A percentile compares a stretch with the other conserved stretches of the same genome.
phyloP scores from a whole-genome alignment of 202 grass and related monocot species.

The Schoenoplectus tabernaemontani region DNA sequence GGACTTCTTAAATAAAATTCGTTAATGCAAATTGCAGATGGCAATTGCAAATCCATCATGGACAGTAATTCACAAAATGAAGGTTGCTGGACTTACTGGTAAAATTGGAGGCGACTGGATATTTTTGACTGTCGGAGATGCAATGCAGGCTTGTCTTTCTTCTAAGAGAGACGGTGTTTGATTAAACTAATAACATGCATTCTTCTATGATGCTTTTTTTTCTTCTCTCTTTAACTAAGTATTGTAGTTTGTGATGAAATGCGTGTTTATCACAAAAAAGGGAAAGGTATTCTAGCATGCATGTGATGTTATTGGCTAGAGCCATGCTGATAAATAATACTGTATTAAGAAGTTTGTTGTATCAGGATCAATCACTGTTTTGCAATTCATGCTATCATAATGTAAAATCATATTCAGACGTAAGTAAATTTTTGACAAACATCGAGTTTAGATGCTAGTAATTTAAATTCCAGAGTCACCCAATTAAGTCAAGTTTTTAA shows the following conservation, averaged over 20 bases:
- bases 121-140: conserved; percentile 79
- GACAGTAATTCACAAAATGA: conserved; percentile 84
- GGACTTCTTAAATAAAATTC: background rate
- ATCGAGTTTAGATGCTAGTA: background rate
- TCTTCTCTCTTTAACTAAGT: background rate
- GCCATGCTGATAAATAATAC: background rate
- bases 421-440: too few species aligned
- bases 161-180: conserved; percentile 34
- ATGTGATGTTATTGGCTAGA: background rate
- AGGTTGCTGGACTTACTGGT: conserved; percentile 42
- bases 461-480: background rate
- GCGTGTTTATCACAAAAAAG: background rate
- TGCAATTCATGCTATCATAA: background rate
- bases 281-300: background rate
- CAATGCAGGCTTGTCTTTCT: conserved; percentile 48
- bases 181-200: background rate
- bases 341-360: background rate
- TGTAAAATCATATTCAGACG: background rate
- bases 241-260: background rate
- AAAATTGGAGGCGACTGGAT: conserved; percentile 58
- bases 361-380: background rate
- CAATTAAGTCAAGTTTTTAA: too few species aligned
- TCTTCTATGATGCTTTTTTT: too few species aligned
- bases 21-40: conserved; percentile 38
- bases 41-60: conserved; percentile 63